Conservation (phyloP, 139 green algal species). For the Closterium sp. region DNA sequence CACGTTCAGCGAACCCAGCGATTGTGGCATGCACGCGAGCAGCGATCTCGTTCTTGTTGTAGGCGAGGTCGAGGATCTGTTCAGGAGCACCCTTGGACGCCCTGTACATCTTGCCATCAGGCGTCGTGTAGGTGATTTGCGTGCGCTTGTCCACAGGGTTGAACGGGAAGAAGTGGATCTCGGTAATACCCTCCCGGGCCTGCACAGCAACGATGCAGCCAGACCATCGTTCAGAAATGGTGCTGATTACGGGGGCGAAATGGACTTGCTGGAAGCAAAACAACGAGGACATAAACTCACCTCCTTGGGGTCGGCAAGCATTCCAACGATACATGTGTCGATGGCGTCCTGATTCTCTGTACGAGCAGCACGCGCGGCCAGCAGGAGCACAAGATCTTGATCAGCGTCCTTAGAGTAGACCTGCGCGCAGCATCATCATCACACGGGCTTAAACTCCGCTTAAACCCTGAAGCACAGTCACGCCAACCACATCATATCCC, state of each 20-base stretch:
- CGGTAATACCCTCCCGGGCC: slow-evolving; percentile 48
- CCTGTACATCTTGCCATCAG: slow-evolving; percentile 44
- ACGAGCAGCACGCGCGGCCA: slow-evolving; percentile 67
- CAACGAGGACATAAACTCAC: not conserved
- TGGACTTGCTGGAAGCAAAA: not conserved
- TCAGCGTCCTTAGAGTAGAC: slow-evolving; percentile 25
- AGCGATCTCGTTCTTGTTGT: slow-evolving; percentile 51
- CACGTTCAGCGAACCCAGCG: slow-evolving; percentile 66
- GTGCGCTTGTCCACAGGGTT: slow-evolving; percentile 85
- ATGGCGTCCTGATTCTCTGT: slow-evolving; percentile 79
- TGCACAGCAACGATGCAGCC: slow-evolving; percentile 6
- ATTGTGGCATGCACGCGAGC: slow-evolving; percentile 52
- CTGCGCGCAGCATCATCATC: not conserved
- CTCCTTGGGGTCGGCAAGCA: slow-evolving; percentile 35
- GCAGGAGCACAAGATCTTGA: slow-evolving; percentile 57
- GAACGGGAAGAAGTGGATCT: slow-evolving; percentile 82
- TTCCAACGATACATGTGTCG: slow-evolving; percentile 77
- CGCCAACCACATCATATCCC: not conserved
- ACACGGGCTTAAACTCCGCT: not conserved
- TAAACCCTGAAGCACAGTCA: not conserved
- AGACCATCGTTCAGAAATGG: not conserved
- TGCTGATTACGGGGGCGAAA: not conserved
- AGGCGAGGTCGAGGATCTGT: slow-evolving; percentile 37
- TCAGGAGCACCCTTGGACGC: slow-evolving; percentile 74
- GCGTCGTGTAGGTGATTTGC: slow-evolving; percentile 60